phyloP scores from a whole-genome alignment of 306 rosid genomes.

The Rubus idaeus region DNA sequence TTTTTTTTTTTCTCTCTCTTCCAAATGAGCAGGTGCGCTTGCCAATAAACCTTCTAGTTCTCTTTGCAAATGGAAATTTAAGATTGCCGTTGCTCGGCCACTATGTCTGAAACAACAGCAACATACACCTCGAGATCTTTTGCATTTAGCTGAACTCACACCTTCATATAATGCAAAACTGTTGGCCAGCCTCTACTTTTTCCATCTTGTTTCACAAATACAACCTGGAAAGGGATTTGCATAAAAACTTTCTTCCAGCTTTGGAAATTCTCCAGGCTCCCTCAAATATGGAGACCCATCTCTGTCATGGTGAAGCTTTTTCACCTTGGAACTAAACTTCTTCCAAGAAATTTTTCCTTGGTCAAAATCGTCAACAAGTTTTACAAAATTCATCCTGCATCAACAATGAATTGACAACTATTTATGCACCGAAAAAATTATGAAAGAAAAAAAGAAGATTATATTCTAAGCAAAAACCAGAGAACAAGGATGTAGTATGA shows the following conservation, averaged over 20 bases:
- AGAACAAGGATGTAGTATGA: constrained; percentile 21
- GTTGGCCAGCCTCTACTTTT: constrained; percentile 24
- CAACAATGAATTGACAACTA: constrained; percentile 25
- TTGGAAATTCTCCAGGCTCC: constrained; percentile 81
- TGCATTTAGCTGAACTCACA: constrained; percentile 25
- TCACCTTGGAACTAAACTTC: constrained; percentile 80
- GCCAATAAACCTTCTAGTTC: background rate
- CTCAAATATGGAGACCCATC: constrained; percentile 75
- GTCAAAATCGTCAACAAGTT: constrained; percentile 75
- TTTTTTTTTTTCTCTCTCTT: background rate
- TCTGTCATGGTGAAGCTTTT: constrained; percentile 62
- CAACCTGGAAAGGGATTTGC: constrained; percentile 91
- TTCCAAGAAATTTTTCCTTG: constrained; percentile 81
- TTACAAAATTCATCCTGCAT: constrained; percentile 83
- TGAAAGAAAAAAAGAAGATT: constrained; percentile 3
- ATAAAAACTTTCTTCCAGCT: constrained; percentile 93
- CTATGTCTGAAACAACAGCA: constrained; percentile 5
- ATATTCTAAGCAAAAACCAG: constrained; percentile 3
- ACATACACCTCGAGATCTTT: constrained; percentile 19
- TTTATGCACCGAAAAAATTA: background rate
- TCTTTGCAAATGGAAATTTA: constrained; percentile 25
- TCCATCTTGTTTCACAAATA: constrained; percentile 60
- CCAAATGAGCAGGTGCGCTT: constrained; percentile 8
- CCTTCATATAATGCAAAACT: constrained; percentile 19
- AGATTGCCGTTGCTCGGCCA: constrained; percentile 24